Evolutionary conservation across 2,329 filamentous ascomycete genomes (phyloP), one percentile per base, ranked within the genome.

Genomic region (Coccinonectria pachysandricola): DNA sequence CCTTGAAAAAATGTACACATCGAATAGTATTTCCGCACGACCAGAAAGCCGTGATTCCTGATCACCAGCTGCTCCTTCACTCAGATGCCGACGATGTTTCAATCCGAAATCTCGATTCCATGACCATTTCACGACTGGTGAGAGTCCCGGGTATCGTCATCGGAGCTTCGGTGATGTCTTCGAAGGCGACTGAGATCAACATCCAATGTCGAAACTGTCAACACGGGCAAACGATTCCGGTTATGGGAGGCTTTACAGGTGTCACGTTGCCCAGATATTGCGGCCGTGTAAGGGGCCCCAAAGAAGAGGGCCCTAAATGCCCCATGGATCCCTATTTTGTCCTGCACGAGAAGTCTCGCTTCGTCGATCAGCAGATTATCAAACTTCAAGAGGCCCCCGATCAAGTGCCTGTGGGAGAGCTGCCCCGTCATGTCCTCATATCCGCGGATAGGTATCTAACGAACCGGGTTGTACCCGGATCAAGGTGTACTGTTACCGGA

Each of bases 371-470:
- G 56, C 91, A 98, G 55, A 84, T 98, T 34, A 80, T 98, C 52
- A 98, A 98, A 56, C 73, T 98, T 11, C 91, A 98, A 52, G 91
- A 98, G 57, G 91, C 88, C 0, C 91, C 91, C 2, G 91, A 98
- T 48, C 86, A 96, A 55, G 91, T 98, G 0, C 91, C 91, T 0
- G 91, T 98, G 2, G 91, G 91, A 60, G 91, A 98, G 57, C 63
- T 98, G 25, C 91, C 91, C 3, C 72, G 91, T 21, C 91, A 98
- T 46, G 92, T 98, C 23, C 71, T 96, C 35, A 83, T 98, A 35
- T 93, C 87, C 0, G 91, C 91, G n/a, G 91, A 98, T 50, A 74
- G 91, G 27, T 95, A 96, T 50, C 65, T 98, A 23, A 91, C 88
- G 8, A 98, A 98, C 52, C 75, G 86, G 26, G 91, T 98, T 3